Percentiles rank a stretch among this genome's conserved stretches.
Evolutionary conservation across 441 rosid species (phyloP).

Genomic region (Populus hybrid): DNA sequence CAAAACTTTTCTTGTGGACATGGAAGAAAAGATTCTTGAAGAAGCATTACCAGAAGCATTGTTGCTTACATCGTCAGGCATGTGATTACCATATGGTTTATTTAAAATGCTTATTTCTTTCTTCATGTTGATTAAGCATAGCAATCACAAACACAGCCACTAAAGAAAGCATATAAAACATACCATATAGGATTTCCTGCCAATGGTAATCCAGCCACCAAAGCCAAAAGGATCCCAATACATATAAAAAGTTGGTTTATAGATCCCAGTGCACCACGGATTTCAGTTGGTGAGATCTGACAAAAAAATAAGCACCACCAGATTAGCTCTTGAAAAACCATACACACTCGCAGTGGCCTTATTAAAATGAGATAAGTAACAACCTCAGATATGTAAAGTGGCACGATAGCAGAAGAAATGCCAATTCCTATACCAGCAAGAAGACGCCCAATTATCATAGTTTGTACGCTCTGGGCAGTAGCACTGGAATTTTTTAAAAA

Average conservation of each 20-base stretch:
- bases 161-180: slow-evolving; percentile 7
- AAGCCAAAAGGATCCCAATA: slow-evolving; percentile 88
- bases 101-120: background rate
- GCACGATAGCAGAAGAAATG: slow-evolving; percentile 93
- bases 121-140: background rate
- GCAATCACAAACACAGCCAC: background rate
- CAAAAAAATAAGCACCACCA: slow-evolving; percentile 19
- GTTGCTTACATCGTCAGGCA: background rate
- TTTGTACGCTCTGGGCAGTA: slow-evolving; percentile 81
- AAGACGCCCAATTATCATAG: slow-evolving; percentile 93
- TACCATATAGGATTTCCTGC: slow-evolving; percentile 90
- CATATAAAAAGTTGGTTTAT: slow-evolving; percentile 97
- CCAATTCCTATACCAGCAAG: slow-evolving; percentile 99
- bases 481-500: slow-evolving; percentile 47
- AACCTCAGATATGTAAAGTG: slow-evolving; percentile 99
- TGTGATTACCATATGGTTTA: background rate
- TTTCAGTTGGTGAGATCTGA: slow-evolving; percentile 98
- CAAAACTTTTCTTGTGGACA: background rate
- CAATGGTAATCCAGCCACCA: slow-evolving; percentile 96
- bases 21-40: background rate
- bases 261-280: slow-evolving; percentile 97
- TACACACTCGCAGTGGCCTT: slow-evolving; percentile 3
- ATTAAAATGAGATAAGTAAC: background rate
- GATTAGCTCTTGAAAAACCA: slow-evolving; percentile 7
- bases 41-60: background rate